Evolutionary conservation across 441 rosid genomes (phyloP), one percentile per base, ranked within the genome.

Genomic region (Bocquillonia castaneifolia): DNA sequence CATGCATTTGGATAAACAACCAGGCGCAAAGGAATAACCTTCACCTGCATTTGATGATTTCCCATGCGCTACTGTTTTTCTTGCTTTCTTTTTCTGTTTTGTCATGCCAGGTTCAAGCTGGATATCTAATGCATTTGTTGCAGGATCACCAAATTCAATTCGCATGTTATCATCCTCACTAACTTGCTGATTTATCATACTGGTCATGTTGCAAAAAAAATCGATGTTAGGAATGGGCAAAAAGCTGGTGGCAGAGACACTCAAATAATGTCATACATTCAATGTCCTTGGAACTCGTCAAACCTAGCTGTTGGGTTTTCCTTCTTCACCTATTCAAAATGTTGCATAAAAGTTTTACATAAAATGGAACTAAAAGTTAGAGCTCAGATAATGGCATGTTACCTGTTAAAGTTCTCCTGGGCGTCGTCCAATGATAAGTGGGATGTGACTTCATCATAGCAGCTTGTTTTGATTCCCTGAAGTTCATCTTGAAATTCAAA

Each of bases 41-140:
- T 77, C 76, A 72, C 63, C 63, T 22, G 73, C 74, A 45, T 66
- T 67, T 34, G 72, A 71, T 20, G 59, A 66, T 63, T 78, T 86
- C 75, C 75, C 80, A 39, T 13, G 78, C 10, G 66, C 65, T 61
- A 78, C 80, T 64, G 29, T 68, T 79, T 79, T 82, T 76, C 85
- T 84, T 18, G 81, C 80, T 80, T 80, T 86, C 80, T 72, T 88
- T 72, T 86, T 85, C 70, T 62, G 40, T 75, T 82, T 85, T 55
- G 2, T 78, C 51, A 26, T 25, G 20, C 77, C 66, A 71, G 69
- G 53, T 45, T 66, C 78, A 25, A 44, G 77, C 71, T 52, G 78
- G 53, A 66, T 51, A 59, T 72, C 61, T 12, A 63, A 58, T 73
- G 74, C 67, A 68, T 83, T 82, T 34, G 59, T 70, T 23, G 67